Conservation (phyloP, 345 rosid genomes). For the Arabidopsis suecica region DNA sequence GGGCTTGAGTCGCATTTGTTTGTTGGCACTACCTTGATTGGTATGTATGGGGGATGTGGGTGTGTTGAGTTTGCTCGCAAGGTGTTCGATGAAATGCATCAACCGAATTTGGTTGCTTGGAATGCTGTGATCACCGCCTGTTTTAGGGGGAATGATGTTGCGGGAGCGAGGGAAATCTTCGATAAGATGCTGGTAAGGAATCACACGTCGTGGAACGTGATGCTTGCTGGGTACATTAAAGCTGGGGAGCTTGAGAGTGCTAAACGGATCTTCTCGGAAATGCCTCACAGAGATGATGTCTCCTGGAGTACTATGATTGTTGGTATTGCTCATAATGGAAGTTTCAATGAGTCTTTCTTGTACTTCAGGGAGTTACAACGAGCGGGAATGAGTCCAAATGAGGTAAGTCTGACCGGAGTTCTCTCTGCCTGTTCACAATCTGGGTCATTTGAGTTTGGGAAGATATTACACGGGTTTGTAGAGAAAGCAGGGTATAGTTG, state of each 20-base stretch:
- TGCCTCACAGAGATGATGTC: conserved; percentile 58
- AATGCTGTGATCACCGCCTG: conserved; percentile 58
- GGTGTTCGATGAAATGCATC: conserved; percentile 60
- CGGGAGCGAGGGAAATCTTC: conserved; percentile 47
- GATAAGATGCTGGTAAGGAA: conserved; percentile 52
- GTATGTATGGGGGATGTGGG: conserved; percentile 65
- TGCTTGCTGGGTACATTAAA: conserved; percentile 63
- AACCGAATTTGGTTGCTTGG: conserved; percentile 62
- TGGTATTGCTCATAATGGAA: conserved; percentile 58
- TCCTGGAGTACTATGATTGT: conserved; percentile 72
- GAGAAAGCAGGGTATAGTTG: conserved; percentile 56
- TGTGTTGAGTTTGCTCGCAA: conserved; percentile 51
- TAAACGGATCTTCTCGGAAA: conserved; percentile 48
- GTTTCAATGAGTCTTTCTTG: conserved; percentile 51
- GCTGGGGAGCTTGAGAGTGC: conserved; percentile 58
- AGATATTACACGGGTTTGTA: conserved; percentile 52
- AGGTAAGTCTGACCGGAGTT: conserved; percentile 59
- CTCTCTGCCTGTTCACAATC: conserved; percentile 63
- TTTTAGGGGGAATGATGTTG: conserved; percentile 49
- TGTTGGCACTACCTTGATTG: conserved; percentile 64
- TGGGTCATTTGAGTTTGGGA: conserved; percentile 51
- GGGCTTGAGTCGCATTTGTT: conserved; percentile 60
- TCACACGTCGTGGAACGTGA: conserved; percentile 70
- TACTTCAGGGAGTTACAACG: conserved; percentile 56
- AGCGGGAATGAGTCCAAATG: conserved; percentile 52